phyloP scores from a whole-genome alignment of 2,329 filamentous ascomycete species.

The Colletotrichum truncatum region DNA sequence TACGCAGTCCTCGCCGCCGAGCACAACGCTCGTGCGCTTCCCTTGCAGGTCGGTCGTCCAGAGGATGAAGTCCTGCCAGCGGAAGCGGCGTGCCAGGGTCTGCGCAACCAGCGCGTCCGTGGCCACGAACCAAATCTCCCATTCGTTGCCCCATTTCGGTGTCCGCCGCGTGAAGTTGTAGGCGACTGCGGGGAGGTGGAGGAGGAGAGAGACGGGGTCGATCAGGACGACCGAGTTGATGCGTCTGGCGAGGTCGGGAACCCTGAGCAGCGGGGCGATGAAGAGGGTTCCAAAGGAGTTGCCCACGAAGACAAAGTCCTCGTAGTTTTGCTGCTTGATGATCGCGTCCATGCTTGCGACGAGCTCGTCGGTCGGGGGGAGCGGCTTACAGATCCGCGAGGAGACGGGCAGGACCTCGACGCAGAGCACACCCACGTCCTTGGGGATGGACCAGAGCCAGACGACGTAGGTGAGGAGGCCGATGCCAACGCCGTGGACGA shows the following conservation, averaged over 20 bases:
- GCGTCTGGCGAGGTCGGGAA: slow-evolving; percentile 47
- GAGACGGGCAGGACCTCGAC: slow-evolving; percentile 74
- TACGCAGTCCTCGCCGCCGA: slow-evolving; percentile 36
- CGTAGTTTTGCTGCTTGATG: slow-evolving; percentile 64
- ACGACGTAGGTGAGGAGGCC: slow-evolving; percentile 70
- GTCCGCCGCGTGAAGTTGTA: slow-evolving; percentile 73
- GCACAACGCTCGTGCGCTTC: slow-evolving; percentile 35
- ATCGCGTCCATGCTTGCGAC: slow-evolving; percentile 47
- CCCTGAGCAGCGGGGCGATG: slow-evolving; percentile 53
- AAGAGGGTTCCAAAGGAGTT: slow-evolving; percentile 75
- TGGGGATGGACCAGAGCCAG: slow-evolving; percentile 60
- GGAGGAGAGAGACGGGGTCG: slow-evolving; percentile 73
- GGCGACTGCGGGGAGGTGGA: slow-evolving; percentile 75
- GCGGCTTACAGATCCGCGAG: slow-evolving; percentile 64
- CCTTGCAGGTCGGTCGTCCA: slow-evolving; percentile 72
- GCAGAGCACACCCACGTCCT: slow-evolving; percentile 68
- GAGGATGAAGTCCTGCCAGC: slow-evolving; percentile 76
- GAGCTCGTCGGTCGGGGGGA: slow-evolving; percentile 30
- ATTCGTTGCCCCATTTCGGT: slow-evolving; percentile 69
- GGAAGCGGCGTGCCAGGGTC: slow-evolving; percentile 72
- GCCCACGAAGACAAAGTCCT: slow-evolving; percentile 67
- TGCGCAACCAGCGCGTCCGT: slow-evolving; percentile 74
- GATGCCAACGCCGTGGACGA: slow-evolving; percentile 77
- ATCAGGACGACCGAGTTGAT: slow-evolving; percentile 59
- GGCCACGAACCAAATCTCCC: slow-evolving; percentile 76